Conservation (phyloP, 2,329 filamentous ascomycete species). For the Fusarium coffeatum region DNA sequence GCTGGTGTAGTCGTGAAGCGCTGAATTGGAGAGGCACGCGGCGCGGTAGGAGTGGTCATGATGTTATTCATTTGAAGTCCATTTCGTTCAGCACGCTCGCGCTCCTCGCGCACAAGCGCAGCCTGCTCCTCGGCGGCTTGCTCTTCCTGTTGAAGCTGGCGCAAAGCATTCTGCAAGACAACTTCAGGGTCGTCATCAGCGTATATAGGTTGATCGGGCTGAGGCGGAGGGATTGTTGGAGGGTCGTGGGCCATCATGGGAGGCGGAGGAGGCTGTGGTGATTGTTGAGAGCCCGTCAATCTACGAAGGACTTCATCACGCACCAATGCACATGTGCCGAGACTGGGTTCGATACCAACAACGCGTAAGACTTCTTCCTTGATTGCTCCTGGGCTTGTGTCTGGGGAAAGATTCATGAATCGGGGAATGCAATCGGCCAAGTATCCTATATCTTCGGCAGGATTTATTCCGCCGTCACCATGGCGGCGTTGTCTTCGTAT, state of each 20-base stretch:
- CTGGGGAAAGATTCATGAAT: constrained; percentile 67
- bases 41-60: constrained; percentile 48
- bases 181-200: constrained; percentile 67
- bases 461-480: constrained; percentile 59
- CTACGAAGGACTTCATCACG: constrained; percentile 67
- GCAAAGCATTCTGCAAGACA: constrained; percentile 68
- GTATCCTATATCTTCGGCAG: constrained; percentile 68
- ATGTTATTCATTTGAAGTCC: constrained; percentile 48
- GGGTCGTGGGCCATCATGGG: constrained; percentile 44
- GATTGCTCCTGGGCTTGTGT: constrained; percentile 70
- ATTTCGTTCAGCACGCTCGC: constrained; percentile 60
- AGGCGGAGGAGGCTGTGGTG: constrained; percentile 32
- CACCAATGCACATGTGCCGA: constrained; percentile 67
- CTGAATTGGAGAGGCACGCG: constrained; percentile 48
- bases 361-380: constrained; percentile 67
- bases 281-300: constrained; percentile 39
- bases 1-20: constrained; percentile 51
- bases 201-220: constrained; percentile 55
- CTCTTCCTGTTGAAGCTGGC: constrained; percentile 69
- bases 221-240: constrained; percentile 46
- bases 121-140: constrained; percentile 69
- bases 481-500: constrained; percentile 67
- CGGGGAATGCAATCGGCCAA: constrained; percentile 70
- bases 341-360: constrained; percentile 65
- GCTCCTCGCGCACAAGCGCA: constrained; percentile 64